Percentiles rank a stretch among this genome's conserved stretches.
These are phyloP conservation scores for Naegleria fowleri DNA, from an alignment of 208 protist genomes.

Conservation along the genomic window DNA sequence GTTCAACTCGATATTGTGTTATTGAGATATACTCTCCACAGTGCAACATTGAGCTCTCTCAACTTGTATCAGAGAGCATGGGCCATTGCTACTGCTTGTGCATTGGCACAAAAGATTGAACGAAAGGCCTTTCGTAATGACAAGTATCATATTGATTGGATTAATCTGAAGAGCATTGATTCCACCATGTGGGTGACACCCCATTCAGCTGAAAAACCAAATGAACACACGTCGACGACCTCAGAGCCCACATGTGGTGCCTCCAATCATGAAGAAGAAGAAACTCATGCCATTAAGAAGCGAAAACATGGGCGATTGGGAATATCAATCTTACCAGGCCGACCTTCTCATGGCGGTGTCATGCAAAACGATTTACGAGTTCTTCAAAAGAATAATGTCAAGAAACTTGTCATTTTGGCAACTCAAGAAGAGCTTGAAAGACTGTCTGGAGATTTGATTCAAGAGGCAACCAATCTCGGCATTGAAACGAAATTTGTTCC, in stretches of 20 bases:
- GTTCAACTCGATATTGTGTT: background rate
- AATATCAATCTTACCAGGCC: background rate
- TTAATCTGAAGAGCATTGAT: background rate
- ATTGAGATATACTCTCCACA: background rate
- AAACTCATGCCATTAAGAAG: background rate
- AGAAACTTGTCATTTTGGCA: background rate
- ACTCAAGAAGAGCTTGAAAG: background rate
- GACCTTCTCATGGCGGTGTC: background rate
- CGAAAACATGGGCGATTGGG: background rate
- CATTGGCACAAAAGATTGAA: background rate
- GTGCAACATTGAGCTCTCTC: background rate
- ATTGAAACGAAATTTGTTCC: background rate
- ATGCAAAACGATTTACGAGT: background rate
- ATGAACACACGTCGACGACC: too few relatives aligned
- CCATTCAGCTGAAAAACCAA: background rate
- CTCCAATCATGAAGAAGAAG: background rate
- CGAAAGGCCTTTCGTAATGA: background rate
- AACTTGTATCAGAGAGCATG: background rate
- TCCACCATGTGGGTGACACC: too few relatives aligned
- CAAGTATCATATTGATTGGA: background rate
- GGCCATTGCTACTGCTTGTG: background rate
- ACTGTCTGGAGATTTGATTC: too few relatives aligned
- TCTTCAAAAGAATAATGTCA: background rate
- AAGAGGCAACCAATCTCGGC: background rate
- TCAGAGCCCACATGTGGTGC: too few relatives aligned